Evolutionary conservation across 2,329 filamentous ascomycete genomes (phyloP), one percentile per base, ranked within the genome.

Genomic region (Pseudogymnoascus pannorum): DNA sequence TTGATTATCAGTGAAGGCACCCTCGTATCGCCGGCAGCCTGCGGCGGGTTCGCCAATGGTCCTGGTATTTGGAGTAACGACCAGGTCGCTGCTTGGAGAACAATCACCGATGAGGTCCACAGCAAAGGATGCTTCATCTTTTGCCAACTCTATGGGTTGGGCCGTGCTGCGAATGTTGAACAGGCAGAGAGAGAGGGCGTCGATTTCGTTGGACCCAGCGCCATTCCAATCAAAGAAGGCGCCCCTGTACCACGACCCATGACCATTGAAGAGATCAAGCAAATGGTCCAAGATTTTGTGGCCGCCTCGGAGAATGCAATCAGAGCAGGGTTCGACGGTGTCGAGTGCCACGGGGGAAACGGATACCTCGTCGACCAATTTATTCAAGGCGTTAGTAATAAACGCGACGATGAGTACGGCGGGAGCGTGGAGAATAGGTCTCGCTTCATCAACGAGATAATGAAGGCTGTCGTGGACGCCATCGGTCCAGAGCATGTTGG

Each of bases 131-230:
- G 76, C 24, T 80, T 77, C 67, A 83, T 87, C 64, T 87, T 78
- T 72, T 67, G 79, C 4, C 85, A 87, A 69, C 72, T 88, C 1
- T 87, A 83, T 82, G 79, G 79, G 1, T 70, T 85, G 0, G 85
- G 85, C 4, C 78, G 85, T 8, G 68, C 70, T 14, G 68, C 70
- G 2, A 35, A 20, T 20, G 36, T 40, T 11, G 40, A 38, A n/a
- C 63, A 62, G 59, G 64, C 65, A 33, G 67, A 33, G 36, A 29
- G 29, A 40, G 36, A 16, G 66, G 67, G 2, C 18, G 44, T 62
- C 6, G 61, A 63, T 11, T 60, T 61, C 4, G 57, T 64, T 5
- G 57, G 60, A 36, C 44, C 67, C 1, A 57, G 51, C 14, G 24
- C 66, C 51, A 64, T 69, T 16, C 18, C 64, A 4, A 61, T 68